These are phyloP conservation scores for Pyrus hybrid DNA, from an alignment of 331 rosid species.

Conservation along the genomic window DNA sequence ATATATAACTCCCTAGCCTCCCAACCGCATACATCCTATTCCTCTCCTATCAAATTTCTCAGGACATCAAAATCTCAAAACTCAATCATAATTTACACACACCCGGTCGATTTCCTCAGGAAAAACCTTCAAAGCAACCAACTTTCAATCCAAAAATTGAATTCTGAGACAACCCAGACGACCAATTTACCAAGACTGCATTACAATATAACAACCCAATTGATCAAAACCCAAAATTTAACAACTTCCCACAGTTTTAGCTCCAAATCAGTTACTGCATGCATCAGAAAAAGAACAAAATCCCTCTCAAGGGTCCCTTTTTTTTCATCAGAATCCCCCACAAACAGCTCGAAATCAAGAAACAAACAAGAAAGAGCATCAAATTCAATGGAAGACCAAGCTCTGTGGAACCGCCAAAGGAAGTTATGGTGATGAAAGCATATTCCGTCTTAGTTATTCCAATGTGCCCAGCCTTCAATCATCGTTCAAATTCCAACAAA, in stretches of 20 bases:
- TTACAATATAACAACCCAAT: background rate
- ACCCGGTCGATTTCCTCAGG: background rate
- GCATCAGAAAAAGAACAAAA: background rate
- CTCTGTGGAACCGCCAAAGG: slow-evolving; percentile 15
- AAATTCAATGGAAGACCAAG: background rate
- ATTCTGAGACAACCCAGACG: slow-evolving; percentile 10
- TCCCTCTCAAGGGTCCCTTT: background rate
- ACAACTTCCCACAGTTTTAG: background rate
- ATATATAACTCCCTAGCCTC: slow-evolving; percentile 63
- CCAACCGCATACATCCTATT: slow-evolving; percentile 54
- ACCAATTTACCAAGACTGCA: background rate
- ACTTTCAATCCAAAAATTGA: background rate
- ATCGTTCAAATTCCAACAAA: slow-evolving; percentile 3
- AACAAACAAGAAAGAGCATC: background rate
- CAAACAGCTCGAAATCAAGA: background rate
- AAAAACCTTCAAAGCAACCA: background rate
- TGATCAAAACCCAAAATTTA: background rate
- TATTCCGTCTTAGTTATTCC: slow-evolving; percentile 42
- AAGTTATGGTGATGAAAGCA: slow-evolving; percentile 23
- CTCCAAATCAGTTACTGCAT: background rate
- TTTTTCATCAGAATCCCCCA: background rate
- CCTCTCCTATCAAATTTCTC: slow-evolving; percentile 18
- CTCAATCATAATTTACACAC: slow-evolving; percentile 4
- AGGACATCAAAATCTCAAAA: slow-evolving; percentile 10
- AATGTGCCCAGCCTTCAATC: slow-evolving; percentile 29